Evolutionary conservation across 1,139 yeast genomes (phyloP).

Genomic region (Hyphopichia fennica): DNA sequence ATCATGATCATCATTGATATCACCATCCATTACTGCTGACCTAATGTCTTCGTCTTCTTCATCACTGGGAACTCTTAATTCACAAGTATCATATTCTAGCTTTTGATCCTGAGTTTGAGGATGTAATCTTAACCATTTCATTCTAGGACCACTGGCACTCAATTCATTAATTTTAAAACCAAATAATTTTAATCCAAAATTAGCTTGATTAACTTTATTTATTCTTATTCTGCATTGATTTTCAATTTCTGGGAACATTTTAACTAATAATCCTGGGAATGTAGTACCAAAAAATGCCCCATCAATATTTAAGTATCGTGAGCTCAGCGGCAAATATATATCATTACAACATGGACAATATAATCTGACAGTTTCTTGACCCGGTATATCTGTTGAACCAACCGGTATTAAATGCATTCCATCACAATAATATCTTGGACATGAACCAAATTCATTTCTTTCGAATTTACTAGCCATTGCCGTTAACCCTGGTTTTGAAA

Average conservation of each 20-base stretch:
- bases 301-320: slow-evolving; percentile 83
- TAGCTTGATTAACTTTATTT: slow-evolving; percentile 52
- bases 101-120: slow-evolving; percentile 63
- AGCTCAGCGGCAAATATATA: slow-evolving; percentile 80
- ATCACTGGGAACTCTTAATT: slow-evolving; percentile 51
- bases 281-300: slow-evolving; percentile 98
- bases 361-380: slow-evolving; percentile 85
- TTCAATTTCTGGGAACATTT: slow-evolving; percentile 82
- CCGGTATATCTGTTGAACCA: slow-evolving; percentile 89
- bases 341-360: slow-evolving; percentile 96
- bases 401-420: slow-evolving; percentile 92
- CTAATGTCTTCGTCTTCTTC: slow-evolving; percentile 24
- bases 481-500: slow-evolving; percentile 86
- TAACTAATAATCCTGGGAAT: slow-evolving; percentile 87
- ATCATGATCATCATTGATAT: slow-evolving; percentile 19
- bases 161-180: slow-evolving; percentile 82
- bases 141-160: slow-evolving; percentile 83
- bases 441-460: slow-evolving; percentile 82
- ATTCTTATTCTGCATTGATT: slow-evolving; percentile 49
- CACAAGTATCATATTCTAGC: slow-evolving; percentile 62
- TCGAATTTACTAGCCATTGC: slow-evolving; percentile 97
- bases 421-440: slow-evolving; percentile 89
- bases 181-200: slow-evolving; percentile 74
- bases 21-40: slow-evolving; percentile 18
- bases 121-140: slow-evolving; percentile 87